Conservation (phyloP, 2,329 filamentous ascomycete species). For the Aspergillus oerlinghausenensis region DNA sequence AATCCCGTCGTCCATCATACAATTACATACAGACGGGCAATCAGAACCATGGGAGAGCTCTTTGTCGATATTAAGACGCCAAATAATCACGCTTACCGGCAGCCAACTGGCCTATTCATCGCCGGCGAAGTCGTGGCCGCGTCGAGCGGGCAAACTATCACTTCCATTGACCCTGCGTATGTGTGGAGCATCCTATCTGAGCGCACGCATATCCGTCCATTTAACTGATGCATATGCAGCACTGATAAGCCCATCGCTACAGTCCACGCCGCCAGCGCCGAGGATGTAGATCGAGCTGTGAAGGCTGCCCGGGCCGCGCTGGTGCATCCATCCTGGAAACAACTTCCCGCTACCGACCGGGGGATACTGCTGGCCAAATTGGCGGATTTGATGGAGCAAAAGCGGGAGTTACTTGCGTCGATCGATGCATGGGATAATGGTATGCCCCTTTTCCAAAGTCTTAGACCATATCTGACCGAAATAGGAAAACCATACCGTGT, state of each 20-base stretch:
- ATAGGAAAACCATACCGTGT: constrained; percentile 42
- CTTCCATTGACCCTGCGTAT: constrained; percentile 63
- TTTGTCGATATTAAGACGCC: constrained; percentile 63
- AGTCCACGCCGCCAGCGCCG: constrained; percentile 55
- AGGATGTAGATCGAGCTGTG: constrained; percentile 31
- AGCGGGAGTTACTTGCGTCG: constrained; percentile 59
- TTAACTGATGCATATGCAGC: constrained; percentile 9
- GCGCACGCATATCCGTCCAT: neutral
- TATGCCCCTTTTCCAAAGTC: constrained; percentile 1
- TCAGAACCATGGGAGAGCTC: constrained; percentile 32
- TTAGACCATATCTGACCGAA: neutral
- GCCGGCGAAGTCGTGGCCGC: constrained; percentile 67
- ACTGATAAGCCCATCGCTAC: constrained; percentile 65
- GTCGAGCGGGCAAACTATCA: constrained; percentile 56
- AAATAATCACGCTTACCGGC: constrained; percentile 67
- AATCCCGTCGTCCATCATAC: no score
- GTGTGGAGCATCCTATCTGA: constrained; percentile 7
- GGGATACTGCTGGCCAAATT: constrained; percentile 65
- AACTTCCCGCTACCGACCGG: constrained; percentile 51
- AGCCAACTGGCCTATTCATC: constrained; percentile 74
- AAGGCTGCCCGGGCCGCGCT: constrained; percentile 31
- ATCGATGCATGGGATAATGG: constrained; percentile 79
- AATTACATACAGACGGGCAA: no score
- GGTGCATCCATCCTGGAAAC: constrained; percentile 33
- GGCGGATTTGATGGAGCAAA: constrained; percentile 62